Evolutionary conservation across 139 green algal species (phyloP).

Genomic region (Eudorina sp.): DNA sequence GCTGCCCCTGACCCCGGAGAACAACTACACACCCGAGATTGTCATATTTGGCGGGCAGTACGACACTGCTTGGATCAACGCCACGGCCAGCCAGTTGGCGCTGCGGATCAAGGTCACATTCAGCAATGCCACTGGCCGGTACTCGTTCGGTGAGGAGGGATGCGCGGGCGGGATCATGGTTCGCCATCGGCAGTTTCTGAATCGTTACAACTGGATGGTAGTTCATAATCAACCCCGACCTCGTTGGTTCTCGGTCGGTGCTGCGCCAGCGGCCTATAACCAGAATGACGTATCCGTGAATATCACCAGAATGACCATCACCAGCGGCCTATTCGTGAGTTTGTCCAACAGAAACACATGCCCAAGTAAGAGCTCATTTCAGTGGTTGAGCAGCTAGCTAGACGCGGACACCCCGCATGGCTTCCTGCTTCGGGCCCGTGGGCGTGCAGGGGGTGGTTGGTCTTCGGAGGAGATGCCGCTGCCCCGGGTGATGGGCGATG

Average conservation of each 20-base stretch:
- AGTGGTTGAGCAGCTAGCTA: background rate
- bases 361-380: background rate
- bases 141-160: constrained; percentile 11
- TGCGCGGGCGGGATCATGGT: background rate
- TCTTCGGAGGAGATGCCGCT: constrained; percentile 3
- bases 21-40: constrained; percentile 47
- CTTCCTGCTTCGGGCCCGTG: background rate
- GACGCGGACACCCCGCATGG: background rate
- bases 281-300: background rate
- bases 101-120: background rate
- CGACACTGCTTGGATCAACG: constrained; percentile 15
- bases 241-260: background rate
- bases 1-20: constrained; percentile 33
- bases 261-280: background rate
- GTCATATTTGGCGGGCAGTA: constrained; percentile 47
- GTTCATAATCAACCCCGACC: background rate
- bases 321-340: too few species aligned
- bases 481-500: constrained; percentile 45
- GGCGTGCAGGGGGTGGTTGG: background rate
- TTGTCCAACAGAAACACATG: background rate
- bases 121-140: background rate
- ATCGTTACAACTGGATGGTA: background rate
- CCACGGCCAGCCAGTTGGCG: background rate
- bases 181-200: background rate
- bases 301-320: too few species aligned